These are phyloP conservation scores for Hordeum pubiflorum DNA, from an alignment of 202 grass and related monocot species.

Conservation along the genomic window DNA sequence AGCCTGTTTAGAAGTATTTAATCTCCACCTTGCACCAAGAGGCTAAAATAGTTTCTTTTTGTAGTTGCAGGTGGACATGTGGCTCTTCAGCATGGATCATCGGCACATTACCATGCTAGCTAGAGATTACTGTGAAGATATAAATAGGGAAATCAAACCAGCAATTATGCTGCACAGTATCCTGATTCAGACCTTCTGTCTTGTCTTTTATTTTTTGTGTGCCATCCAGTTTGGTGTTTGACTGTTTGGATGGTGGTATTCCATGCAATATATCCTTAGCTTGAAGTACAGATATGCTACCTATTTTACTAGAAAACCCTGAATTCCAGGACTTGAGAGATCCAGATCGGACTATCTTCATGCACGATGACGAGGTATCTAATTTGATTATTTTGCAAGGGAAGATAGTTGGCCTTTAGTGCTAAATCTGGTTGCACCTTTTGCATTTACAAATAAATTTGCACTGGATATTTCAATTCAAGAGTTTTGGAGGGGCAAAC, in stretches of 20 bases:
- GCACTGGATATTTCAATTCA: background rate
- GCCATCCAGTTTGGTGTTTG: background rate
- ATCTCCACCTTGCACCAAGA: background rate
- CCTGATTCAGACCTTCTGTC: background rate
- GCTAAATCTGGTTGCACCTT: background rate
- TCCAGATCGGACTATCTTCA: background rate
- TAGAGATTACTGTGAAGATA: background rate
- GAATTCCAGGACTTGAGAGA: background rate
- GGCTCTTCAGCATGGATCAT: slow-evolving; percentile 52
- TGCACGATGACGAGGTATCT: background rate
- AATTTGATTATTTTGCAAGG: background rate
- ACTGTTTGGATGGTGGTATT: background rate
- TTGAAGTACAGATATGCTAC: background rate
- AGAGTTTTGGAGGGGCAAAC: background rate
- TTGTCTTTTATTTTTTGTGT: background rate
- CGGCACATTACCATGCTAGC: slow-evolving; percentile 34
- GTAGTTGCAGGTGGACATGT: slow-evolving; percentile 38
- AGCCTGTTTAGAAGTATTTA: background rate
- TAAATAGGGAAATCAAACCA: slow-evolving; percentile 48
- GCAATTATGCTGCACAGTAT: slow-evolving; percentile 58
- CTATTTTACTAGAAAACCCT: background rate
- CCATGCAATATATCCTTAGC: background rate
- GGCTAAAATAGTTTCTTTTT: background rate
- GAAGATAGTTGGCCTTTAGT: background rate
- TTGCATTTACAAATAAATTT: background rate